Evolutionary conservation across 164 flowering plant genomes (phyloP), one percentile per base, ranked within the genome.

Genomic region (Kalanchoe fedtschenkoi): DNA sequence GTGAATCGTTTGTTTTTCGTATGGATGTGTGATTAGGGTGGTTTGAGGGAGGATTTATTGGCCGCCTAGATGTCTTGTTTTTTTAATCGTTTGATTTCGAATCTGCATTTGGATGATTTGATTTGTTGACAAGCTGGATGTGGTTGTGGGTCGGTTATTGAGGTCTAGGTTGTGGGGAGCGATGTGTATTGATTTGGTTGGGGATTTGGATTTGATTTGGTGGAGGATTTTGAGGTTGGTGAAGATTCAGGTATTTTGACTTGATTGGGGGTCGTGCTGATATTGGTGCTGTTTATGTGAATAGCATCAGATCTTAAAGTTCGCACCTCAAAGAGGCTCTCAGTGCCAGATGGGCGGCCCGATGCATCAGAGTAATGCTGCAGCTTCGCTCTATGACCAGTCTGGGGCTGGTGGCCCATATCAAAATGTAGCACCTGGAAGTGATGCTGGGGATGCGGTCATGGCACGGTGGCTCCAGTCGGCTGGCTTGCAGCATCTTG

Each of bases 391-490:
- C 66, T 93, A 84, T 43, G 97, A 93, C 62, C 88, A 83, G 65
- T 77, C 84, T 26, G 56, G 28, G n/a, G 77, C 70, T 29, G 83
- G 83, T 29, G 87, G 80, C 63, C 29, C 81, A 35, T 55, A 80
- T 61, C 83, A 77, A 62, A 76, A 70, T 67, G 80, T 77, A 2
- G 90, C 79, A 2, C 72, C 87, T 10, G 65, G 80, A 0, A 71
- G 76, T 21, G 97, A 90, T 55, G 88, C 96, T 1, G 93, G 95
- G 0, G 99, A 90, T 71, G 96, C 99, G 0, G 99, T 89, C 69
- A 90, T 83, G 97, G 99, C 96, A 1, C 80, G 99, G 44, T 93
- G 97, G 97, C 88, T 90, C 13, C 99, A 90, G 76, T 93, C 96
- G 28, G 95, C 97, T 0, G 99, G 99, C 47, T 77, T 93, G 82